Base-by-base conservation (phyloP, 2,329 filamentous ascomycete genomes). In the Hypoxylon sp. region DNA sequence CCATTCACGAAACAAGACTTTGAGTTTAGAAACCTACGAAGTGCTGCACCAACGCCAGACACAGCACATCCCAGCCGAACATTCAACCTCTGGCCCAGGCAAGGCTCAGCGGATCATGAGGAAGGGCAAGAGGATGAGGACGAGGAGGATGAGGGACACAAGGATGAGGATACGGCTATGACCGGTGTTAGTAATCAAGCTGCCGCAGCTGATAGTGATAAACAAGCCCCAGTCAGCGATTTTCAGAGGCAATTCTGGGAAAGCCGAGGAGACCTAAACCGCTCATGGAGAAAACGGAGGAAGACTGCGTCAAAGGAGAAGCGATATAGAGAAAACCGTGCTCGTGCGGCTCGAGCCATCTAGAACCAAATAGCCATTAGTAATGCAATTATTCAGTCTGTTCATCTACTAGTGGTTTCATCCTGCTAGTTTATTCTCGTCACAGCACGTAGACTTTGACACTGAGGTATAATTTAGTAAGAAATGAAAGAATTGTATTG, bases 21-120 rank as follows among this genome's bases (percentile, higher is more conserved):
- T 30, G 90, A 93, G 73, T 89, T 84, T 80, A 87, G 94, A 68
- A 88, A 87, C 55, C 77, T 92, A n/a, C 87, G 96, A 61, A 98
- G 94, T 77, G 94, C 94, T 5, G 96, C 96, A 2, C 96, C 96
- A 0, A 99, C 96, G 0, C 96, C 96, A 0, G 96, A 99, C 76
- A 98, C 96, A 0, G 93, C 93, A 1, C 89, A 94, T 65, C 89
- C 92, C 1, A 89, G 84, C 43, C 87, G 89, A 28, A 85, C 83
- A 62, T 90, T 91, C 75, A 83, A 84, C 69, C 83, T 90, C 25
- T 89, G 87, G 84, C 79, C 85, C 43, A 81, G 75, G 7, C 65
- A 72, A 9, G 70, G 62, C 10, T 66, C 69, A 5, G 56, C 58
- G 1, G 72, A 71, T 9, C 70, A 72, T 13, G 60, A 41, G 19